phyloP scores from a whole-genome alignment of 805 yeast genomes.

The Kodamaea kaohsiungensis region DNA sequence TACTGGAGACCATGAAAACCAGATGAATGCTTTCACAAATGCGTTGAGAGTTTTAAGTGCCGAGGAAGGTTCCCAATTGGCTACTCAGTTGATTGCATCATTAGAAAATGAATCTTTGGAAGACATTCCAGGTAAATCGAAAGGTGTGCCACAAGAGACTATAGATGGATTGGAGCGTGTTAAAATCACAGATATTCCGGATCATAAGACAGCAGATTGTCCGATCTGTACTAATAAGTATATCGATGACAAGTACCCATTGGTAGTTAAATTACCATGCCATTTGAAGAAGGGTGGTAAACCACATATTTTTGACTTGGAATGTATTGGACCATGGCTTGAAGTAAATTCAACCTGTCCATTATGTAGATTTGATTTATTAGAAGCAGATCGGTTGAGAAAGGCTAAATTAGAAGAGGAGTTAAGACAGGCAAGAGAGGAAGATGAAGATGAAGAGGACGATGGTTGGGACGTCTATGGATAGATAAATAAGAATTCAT shows the following conservation, averaged over 20 bases:
- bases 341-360: conserved; percentile 78
- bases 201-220: conserved; percentile 61
- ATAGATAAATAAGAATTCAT: conserved; percentile 19
- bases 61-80: conserved; percentile 33
- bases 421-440: conserved; percentile 39
- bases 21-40: conserved; percentile 27
- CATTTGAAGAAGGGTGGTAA: conserved; percentile 30
- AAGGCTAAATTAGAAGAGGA: conserved; percentile 36
- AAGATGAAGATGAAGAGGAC: conserved; percentile 53
- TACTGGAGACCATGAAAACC: conserved; percentile 7
- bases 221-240: conserved; percentile 82
- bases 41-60: conserved; percentile 33
- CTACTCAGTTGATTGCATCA: conserved; percentile 26
- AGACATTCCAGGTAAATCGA: conserved; percentile 11
- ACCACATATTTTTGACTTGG: conserved; percentile 79
- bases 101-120: conserved; percentile 16
- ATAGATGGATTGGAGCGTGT: conserved; percentile 80
- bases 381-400: conserved; percentile 35
- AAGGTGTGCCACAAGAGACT: conserved; percentile 68
- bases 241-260: conserved; percentile 71
- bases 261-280: conserved; percentile 78
- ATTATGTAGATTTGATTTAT: conserved; percentile 74
- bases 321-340: conserved; percentile 91
- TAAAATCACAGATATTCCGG: conserved; percentile 29
- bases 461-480: conserved; percentile 83